These are phyloP conservation scores for Daldinia concentrica DNA, from an alignment of 495 filamentous ascomycete genomes.

Conservation along the genomic window DNA sequence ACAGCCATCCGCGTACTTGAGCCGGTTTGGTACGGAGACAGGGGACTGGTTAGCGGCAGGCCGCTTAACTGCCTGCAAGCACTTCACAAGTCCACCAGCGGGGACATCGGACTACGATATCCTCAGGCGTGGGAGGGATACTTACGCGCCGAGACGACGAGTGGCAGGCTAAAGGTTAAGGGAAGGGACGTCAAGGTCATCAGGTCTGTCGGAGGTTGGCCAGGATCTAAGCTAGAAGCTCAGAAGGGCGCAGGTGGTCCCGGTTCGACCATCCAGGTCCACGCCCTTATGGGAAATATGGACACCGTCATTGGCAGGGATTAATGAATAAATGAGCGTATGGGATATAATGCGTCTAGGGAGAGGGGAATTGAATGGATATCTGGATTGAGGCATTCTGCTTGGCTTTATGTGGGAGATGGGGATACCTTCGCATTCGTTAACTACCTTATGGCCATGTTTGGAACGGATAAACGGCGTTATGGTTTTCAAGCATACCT, in stretches of 20 bases:
- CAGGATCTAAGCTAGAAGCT: conserved; percentile 47
- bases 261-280: conserved; percentile 39
- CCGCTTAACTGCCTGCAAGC: conserved; percentile 43
- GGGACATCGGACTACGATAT: conserved; percentile 46
- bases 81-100: conserved; percentile 50
- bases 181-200: conserved; percentile 51
- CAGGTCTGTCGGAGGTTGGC: conserved; percentile 41
- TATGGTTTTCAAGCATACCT: background rate
- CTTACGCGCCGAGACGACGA: conserved; percentile 41
- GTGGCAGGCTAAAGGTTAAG: conserved; percentile 42
- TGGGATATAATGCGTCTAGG: background rate
- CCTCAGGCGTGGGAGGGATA: conserved; percentile 56
- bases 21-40: conserved; percentile 47
- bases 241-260: conserved; percentile 48
- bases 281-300: conserved; percentile 45
- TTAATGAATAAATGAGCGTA: background rate
- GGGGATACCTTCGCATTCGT: conserved; percentile 31
- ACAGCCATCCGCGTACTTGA: conserved; percentile 46
- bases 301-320: conserved; percentile 46
- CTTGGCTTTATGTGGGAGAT: conserved; percentile 1
- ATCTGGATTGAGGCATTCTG: background rate
- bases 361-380: background rate
- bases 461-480: conserved; percentile 2
- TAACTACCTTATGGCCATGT: background rate
- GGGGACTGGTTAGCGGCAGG: background rate